Base-by-base conservation (phyloP, 1,284 basidiomycete genomes). In the Ganoderma lingzhi region DNA sequence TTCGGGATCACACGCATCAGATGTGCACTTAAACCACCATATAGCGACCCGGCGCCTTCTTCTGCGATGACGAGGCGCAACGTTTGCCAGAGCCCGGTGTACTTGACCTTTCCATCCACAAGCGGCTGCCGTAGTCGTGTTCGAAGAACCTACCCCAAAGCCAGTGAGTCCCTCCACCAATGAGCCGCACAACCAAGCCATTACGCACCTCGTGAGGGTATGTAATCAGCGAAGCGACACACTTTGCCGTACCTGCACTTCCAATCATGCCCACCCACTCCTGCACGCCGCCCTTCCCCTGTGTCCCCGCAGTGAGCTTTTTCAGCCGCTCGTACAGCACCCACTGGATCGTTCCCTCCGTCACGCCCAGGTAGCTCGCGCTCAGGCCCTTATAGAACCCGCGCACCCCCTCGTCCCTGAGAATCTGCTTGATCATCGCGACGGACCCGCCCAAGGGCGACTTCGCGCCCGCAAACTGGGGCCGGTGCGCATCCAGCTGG, bases 291-390 rank as follows among this genome's bases (percentile, higher is more conserved):
- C 90, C 88, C 68, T 84, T 82, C 0, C 87, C 86, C 70, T 92
- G 85, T 39, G 86, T 84, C 0, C 81, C 81, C 32, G 83, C 82
- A 10, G 87, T 87, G 17, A 93, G 76, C 73, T 82, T 86, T 80
- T 97, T 96, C 68, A 96, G 80, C 44, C 88, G 86, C 79, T 99
- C 98, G 80, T 99, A 99, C 14, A 99, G 83, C 28, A 95, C 94
- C 98, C 98, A 99, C 79, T 99, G 97, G 67, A 99, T 99, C 28
- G 97, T 97, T 4, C 94, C 94, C 81, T 99, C 98, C 19, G 96
- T 95, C 8, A 99, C 97, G 41, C 98, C 98, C 19, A 99, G 86
- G 80, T 98, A 97, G 75, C 93, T 96, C 62, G 98, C 98, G 72
- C 93, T 96, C 60, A 99, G 83, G 3, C 98, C 98, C 80, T 96